Conservation (phyloP, 2,329 filamentous ascomycete genomes). For the Calonectria pteridis region DNA sequence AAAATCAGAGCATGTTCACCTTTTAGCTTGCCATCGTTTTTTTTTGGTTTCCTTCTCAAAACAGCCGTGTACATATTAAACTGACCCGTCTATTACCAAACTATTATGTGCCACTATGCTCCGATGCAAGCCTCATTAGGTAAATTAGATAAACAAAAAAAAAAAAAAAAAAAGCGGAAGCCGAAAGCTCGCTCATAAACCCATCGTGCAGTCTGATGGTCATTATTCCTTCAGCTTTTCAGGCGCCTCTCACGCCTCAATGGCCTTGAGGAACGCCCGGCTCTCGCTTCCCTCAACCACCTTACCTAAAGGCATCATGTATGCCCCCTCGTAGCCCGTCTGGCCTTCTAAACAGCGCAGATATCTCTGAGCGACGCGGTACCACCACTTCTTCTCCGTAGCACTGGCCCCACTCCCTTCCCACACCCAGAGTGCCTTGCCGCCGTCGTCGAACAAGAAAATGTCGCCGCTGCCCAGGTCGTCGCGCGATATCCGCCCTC, state of each 20-base stretch:
- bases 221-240: background rate
- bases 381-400: constrained; percentile 71
- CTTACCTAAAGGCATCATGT: constrained; percentile 67
- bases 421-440: constrained; percentile 74
- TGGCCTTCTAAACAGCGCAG: constrained; percentile 55
- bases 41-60: background rate
- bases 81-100: background rate
- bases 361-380: constrained; percentile 70
- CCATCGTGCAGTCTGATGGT: background rate
- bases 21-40: background rate
- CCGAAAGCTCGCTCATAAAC: background rate
- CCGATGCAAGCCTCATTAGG: background rate
- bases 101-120: background rate
- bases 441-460: constrained; percentile 71
- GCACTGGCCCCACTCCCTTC: constrained; percentile 70
- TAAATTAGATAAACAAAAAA: background rate
- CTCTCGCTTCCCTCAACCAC: constrained; percentile 69
- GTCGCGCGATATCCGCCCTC: constrained; percentile 54
- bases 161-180: background rate
- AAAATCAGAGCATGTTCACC: background rate
- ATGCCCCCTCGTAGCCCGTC: constrained; percentile 49
- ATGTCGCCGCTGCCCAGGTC: constrained; percentile 72
- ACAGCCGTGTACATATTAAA: background rate
- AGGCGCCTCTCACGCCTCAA: constrained; percentile 45
- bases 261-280: constrained; percentile 62